phyloP scores from a whole-genome alignment of 306 rosid species.

The Ammopiptanthus mongolicus region DNA sequence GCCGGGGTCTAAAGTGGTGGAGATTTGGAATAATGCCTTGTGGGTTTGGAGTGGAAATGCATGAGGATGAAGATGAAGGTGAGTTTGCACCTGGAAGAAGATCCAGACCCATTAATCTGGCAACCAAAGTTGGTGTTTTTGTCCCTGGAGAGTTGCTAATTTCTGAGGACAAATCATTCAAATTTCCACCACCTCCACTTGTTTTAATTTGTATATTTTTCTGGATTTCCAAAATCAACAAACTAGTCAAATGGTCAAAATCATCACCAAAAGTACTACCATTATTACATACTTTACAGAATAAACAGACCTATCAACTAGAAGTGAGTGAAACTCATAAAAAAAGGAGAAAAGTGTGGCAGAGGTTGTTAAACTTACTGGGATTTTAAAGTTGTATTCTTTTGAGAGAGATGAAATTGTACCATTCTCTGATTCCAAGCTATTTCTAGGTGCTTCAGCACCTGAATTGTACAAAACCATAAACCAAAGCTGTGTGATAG shows the following conservation, averaged over 20 bases:
- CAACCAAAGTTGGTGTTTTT: constrained; percentile 88
- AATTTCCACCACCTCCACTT: constrained; percentile 26
- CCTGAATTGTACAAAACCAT: constrained; percentile 46
- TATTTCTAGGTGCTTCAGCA: constrained; percentile 76
- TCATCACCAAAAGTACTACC: neutral
- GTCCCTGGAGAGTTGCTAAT: constrained; percentile 59
- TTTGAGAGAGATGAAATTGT: constrained; percentile 35
- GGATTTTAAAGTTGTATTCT: constrained; percentile 49
- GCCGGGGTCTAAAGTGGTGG: constrained; percentile 13
- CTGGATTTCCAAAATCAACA: constrained; percentile 37
- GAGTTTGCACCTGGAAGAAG: constrained; percentile 64
- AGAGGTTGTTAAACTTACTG: constrained; percentile 44
- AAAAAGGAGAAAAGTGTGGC: constrained; percentile 4
- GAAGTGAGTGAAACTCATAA: neutral
- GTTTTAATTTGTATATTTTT: constrained; percentile 75
- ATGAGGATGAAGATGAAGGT: constrained; percentile 39
- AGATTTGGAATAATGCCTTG: constrained; percentile 12
- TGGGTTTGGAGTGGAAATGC: constrained; percentile 29
- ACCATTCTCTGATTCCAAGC: constrained; percentile 62
- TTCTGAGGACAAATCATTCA: constrained; percentile 46
- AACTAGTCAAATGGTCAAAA: constrained; percentile 6
- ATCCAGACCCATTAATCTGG: constrained; percentile 92
- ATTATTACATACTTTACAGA: constrained; percentile 25
- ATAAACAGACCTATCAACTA: constrained; percentile 7
- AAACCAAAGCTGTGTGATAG: neutral